phyloP scores from a whole-genome alignment of 2,329 filamentous ascomycete genomes.

The Akanthomyces muscarius region DNA sequence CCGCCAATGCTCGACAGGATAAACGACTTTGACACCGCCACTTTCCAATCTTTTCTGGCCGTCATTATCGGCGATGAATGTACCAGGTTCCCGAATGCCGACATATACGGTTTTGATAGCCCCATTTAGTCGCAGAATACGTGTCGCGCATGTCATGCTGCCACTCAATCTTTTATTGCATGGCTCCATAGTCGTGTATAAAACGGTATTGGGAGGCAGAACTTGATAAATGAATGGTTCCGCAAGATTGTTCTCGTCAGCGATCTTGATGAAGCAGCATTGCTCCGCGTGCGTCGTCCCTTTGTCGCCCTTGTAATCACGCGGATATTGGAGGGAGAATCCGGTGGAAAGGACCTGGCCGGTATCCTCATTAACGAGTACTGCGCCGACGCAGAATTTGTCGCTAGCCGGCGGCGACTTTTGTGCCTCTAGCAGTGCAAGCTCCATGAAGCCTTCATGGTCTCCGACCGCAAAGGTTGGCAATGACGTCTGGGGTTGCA shows the following conservation, averaged over 20 bases:
- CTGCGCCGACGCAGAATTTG: slow-evolving; percentile 41
- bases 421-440: slow-evolving; percentile 32
- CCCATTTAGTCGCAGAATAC: slow-evolving; percentile 31
- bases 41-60: slow-evolving; percentile 25
- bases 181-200: slow-evolving; percentile 45
- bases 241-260: slow-evolving; percentile 31
- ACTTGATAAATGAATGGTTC: slow-evolving; percentile 35
- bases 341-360: slow-evolving; percentile 38
- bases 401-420: slow-evolving; percentile 34
- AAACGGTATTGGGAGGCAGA: slow-evolving; percentile 35
- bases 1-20: slow-evolving; percentile 34
- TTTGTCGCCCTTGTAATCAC: slow-evolving; percentile 33
- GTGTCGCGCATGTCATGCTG: slow-evolving; percentile 34
- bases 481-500: background rate
- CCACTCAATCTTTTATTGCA: slow-evolving; percentile 40
- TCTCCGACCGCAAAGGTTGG: slow-evolving; percentile 20
- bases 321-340: slow-evolving; percentile 37
- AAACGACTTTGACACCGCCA: slow-evolving; percentile 25
- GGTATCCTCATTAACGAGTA: slow-evolving; percentile 35
- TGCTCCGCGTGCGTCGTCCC: slow-evolving; percentile 41
- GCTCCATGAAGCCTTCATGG: slow-evolving; percentile 37
- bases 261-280: slow-evolving; percentile 43
- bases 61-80: slow-evolving; percentile 33
- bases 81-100: slow-evolving; percentile 36
- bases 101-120: slow-evolving; percentile 36